These are phyloP conservation scores for Acanthamoeba lenticulata DNA, from an alignment of 208 protist species.

Conservation along the genomic window DNA sequence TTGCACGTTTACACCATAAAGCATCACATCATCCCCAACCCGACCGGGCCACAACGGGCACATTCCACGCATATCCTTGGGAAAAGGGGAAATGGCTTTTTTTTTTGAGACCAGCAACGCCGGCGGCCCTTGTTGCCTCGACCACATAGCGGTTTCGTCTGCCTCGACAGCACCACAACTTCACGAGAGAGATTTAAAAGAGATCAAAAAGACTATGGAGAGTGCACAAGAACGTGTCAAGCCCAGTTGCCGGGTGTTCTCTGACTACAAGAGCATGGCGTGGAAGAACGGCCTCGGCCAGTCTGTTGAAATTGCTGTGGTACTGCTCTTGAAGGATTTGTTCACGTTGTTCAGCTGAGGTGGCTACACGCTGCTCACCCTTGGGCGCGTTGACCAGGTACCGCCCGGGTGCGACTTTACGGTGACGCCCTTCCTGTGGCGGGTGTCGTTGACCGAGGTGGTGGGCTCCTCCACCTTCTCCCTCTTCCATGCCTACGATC, in stretches of 20 bases:
- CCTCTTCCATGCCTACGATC: conserved; percentile 54
- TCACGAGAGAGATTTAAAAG: not conserved
- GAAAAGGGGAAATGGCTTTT: too few relatives aligned
- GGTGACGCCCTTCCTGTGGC: conserved; percentile 23
- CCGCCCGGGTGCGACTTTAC: conserved; percentile 51
- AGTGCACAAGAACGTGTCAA: not conserved
- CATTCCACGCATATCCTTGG: too few relatives aligned
- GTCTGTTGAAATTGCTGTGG: conserved; percentile 17
- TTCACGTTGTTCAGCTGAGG: not conserved
- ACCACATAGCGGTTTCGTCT: too few relatives aligned
- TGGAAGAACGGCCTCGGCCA: conserved; percentile 65
- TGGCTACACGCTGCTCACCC: not conserved
- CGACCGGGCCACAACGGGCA: too few relatives aligned
- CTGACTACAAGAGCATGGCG: conserved; percentile 49
- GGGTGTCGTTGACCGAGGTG: not conserved
- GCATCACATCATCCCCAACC: too few relatives aligned
- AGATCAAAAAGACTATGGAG: not conserved
- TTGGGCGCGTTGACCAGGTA: not conserved
- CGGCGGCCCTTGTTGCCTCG: too few relatives aligned
- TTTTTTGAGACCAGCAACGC: too few relatives aligned
- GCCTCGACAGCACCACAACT: not conserved
- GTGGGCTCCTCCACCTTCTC: conserved; percentile 54
- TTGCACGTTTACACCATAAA: not conserved
- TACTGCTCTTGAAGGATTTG: not conserved
- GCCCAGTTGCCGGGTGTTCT: conserved; percentile 9